These are phyloP conservation scores for Amphibolis antarctica DNA, from an alignment of 106 monocot genomes.

Conservation along the genomic window DNA sequence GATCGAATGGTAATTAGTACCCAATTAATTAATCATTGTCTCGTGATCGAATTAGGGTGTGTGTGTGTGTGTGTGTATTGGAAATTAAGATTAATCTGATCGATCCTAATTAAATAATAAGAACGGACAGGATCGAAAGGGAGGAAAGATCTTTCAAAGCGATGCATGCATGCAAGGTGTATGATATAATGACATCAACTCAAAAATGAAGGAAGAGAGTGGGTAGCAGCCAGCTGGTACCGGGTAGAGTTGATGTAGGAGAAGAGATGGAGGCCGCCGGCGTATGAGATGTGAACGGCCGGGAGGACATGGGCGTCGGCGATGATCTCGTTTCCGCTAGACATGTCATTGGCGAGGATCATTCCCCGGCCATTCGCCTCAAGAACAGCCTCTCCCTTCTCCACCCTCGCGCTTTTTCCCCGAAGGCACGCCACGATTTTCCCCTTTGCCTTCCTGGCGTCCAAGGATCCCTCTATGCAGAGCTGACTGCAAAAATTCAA, in stretches of 20 bases:
- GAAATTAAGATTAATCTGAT: no score
- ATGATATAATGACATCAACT: no score
- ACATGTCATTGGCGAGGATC: slow-evolving; percentile 13
- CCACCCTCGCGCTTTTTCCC: slow-evolving; percentile 18
- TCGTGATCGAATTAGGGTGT: no score
- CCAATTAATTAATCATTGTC: no score
- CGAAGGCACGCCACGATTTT: slow-evolving; percentile 21
- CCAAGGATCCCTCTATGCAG: slow-evolving; percentile 3
- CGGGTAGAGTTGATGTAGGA: slow-evolving; percentile 17
- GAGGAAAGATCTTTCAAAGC: no score
- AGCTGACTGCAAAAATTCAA: slow-evolving; percentile 4
- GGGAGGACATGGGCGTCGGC: slow-evolving; percentile 26
- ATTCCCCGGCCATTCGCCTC: slow-evolving; percentile 17
- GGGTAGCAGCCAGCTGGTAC: no score
- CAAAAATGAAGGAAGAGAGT: no score
- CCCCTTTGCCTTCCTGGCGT: slow-evolving; percentile 20
- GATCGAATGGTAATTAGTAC: no score
- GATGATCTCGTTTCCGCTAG: slow-evolving; percentile 4
- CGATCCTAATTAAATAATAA: no score
- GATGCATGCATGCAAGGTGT: no score
- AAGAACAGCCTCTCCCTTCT: slow-evolving; percentile 17
- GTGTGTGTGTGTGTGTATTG: no score
- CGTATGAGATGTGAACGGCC: slow-evolving; percentile 10
- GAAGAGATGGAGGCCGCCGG: slow-evolving; percentile 7
- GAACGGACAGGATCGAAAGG: no score